Evolutionary conservation across 176 grass and related monocot species (phyloP).

Genomic region (Ampelocalamus luodianensis): DNA sequence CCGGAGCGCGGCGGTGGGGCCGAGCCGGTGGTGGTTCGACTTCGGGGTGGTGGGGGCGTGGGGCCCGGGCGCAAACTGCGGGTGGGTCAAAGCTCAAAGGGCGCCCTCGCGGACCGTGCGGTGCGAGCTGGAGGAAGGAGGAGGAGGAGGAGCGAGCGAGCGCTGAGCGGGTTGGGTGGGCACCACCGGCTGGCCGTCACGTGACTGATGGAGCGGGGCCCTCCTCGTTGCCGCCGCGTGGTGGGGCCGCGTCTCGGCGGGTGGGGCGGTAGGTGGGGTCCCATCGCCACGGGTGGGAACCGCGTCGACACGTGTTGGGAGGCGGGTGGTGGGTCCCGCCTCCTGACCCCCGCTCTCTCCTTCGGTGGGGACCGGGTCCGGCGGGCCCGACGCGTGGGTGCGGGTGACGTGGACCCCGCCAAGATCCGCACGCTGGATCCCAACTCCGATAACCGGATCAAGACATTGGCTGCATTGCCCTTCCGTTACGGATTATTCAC

Average conservation of each 20-base stretch:
- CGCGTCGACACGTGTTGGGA: conserved; percentile 39
- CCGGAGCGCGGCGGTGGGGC: conserved; percentile 22
- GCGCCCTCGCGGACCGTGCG: conserved; percentile 42
- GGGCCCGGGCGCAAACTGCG: conserved; percentile 25
- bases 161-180: neutral
- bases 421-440: conserved; percentile 34
- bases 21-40: conserved; percentile 10
- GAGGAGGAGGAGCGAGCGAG: neutral
- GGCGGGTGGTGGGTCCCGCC: neutral
- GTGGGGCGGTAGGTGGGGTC: neutral
- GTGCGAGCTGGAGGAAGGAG: neutral
- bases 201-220: conserved; percentile 13
- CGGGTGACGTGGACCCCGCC: neutral
- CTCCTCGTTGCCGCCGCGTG: conserved; percentile 12
- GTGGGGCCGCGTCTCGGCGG: neutral
- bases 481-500: neutral
- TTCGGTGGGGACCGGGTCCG: neutral
- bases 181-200: conserved; percentile 8
- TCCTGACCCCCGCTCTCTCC: neutral
- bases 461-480: no score
- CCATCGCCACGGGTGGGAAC: no score
- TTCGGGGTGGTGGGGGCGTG: neutral
- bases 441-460: neutral
- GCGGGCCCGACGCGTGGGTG: conserved; percentile 1
- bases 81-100: conserved; percentile 57